Evolutionary conservation across 306 rosid genomes (phyloP).

Genomic region (Ammopiptanthus mongolicus): DNA sequence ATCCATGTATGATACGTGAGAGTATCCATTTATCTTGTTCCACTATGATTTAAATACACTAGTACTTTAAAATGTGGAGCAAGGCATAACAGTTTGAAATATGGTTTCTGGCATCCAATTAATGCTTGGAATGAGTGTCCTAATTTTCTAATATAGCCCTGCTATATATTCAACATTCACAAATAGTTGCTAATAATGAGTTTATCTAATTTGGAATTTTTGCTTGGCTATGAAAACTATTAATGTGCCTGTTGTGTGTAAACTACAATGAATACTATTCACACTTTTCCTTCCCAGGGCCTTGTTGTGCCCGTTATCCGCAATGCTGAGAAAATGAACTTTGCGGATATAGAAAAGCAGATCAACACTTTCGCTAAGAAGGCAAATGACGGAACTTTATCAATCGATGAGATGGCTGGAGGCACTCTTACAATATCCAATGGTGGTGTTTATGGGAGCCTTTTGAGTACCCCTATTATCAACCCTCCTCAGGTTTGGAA

Average conservation of each 20-base stretch:
- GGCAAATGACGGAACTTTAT: constrained; percentile 68
- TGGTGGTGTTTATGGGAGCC: constrained; percentile 87
- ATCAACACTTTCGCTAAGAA: constrained; percentile 70
- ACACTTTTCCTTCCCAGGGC: constrained; percentile 37
- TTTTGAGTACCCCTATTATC: constrained; percentile 80
- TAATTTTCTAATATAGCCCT: neutral
- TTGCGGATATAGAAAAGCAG: constrained; percentile 79
- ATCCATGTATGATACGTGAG: neutral
- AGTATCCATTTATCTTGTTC: neutral
- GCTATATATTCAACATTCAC: neutral
- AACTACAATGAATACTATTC: neutral
- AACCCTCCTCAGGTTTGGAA: constrained; percentile 77
- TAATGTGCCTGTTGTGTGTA: neutral
- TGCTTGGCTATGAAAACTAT: neutral
- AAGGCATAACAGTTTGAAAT: neutral
- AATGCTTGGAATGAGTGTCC: neutral
- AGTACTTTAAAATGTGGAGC: neutral
- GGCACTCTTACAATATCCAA: constrained; percentile 82
- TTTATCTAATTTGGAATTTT: neutral
- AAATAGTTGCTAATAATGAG: neutral
- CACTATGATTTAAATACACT: neutral
- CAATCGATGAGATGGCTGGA: constrained; percentile 90
- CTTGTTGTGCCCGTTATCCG: constrained; percentile 83
- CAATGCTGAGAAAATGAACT: constrained; percentile 62
- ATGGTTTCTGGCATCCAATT: neutral